phyloP scores from a whole-genome alignment of 371 early-diverging fungal genomes.

The Mucor mucedo region DNA sequence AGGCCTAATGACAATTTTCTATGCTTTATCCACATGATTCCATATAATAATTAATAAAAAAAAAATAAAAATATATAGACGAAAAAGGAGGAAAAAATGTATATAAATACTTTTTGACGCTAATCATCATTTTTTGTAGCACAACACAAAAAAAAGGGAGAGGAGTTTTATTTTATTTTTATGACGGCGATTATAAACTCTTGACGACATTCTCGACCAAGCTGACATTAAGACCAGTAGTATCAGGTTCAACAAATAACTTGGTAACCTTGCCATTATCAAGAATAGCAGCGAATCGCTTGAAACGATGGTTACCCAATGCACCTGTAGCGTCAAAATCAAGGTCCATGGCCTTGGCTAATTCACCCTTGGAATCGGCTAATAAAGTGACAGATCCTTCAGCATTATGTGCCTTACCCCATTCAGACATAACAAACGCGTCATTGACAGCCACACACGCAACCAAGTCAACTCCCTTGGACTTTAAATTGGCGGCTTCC shows the following conservation, averaged over 20 bases:
- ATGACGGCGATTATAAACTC: conserved; percentile 16
- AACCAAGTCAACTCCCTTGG: conserved; percentile 67
- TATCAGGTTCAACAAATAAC: conserved; percentile 62
- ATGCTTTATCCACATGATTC: conserved; percentile 10
- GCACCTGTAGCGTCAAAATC: conserved; percentile 67
- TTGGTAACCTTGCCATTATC: conserved; percentile 57
- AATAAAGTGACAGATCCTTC: conserved; percentile 56
- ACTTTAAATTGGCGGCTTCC: conserved; percentile 59
- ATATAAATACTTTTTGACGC: conserved; percentile 11
- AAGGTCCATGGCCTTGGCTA: conserved; percentile 67
- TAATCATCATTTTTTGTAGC: neutral
- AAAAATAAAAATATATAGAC: conserved; percentile 1
- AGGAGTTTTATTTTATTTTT: neutral
- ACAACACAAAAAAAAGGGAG: neutral
- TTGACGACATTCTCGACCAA: conserved; percentile 56
- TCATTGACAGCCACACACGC: conserved; percentile 74
- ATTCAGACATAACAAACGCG: conserved; percentile 77
- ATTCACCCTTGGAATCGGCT: conserved; percentile 69
- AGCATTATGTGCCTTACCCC: conserved; percentile 59
- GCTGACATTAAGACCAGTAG: conserved; percentile 60
- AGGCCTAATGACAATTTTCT: conserved; percentile 1
- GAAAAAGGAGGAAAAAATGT: conserved; percentile 10
- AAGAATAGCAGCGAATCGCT: conserved; percentile 73
- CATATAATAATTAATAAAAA: neutral
- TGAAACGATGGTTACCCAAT: conserved; percentile 68